A percentile compares a stretch with the other conserved stretches of the same genome.
Conservation (phyloP, 805 yeast genomes). For the Candida xiaguanensis region DNA sequence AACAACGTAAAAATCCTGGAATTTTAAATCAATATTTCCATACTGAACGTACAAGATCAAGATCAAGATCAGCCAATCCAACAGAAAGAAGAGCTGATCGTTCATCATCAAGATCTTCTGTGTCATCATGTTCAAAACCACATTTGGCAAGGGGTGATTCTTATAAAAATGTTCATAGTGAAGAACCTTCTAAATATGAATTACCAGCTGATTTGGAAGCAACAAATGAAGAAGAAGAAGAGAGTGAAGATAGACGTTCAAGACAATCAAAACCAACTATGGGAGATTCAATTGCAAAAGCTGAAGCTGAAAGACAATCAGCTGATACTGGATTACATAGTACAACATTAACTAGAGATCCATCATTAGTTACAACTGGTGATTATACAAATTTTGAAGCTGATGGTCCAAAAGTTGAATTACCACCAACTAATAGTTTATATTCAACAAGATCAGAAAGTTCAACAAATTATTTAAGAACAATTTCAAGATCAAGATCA, state of each 20-base stretch:
- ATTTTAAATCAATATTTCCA: constrained; percentile 27
- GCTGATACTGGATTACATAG: constrained; percentile 12
- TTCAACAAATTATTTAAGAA: constrained; percentile 56
- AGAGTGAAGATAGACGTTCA: constrained; percentile 33
- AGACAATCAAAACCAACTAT: constrained; percentile 40
- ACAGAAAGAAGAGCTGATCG: constrained; percentile 13
- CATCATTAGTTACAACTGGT: constrained; percentile 42
- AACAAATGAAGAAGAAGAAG: constrained; percentile 17
- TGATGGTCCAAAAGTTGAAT: constrained; percentile 24
- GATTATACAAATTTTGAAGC: constrained; percentile 45
- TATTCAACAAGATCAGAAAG: constrained; percentile 36
- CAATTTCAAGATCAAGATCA: constrained; percentile 63
- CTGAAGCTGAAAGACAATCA: constrained; percentile 23
- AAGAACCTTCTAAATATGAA: constrained; percentile 42
- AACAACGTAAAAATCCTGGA: constrained; percentile 15
- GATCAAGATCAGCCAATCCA: constrained; percentile 32
- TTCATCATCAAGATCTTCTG: constrained; percentile 17
- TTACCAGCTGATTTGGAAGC: constrained; percentile 36
- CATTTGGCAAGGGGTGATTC: constrained; percentile 79
- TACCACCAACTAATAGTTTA: constrained; percentile 13
- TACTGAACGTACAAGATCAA: constrained; percentile 23
- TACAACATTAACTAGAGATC: constrained; percentile 22
- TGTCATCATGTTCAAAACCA: constrained; percentile 30
- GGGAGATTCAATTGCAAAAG: constrained; percentile 44
- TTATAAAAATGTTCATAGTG: constrained; percentile 54